Evolutionary conservation across 208 protist species (phyloP).

Genomic region (Trichomonas vaginalis): DNA sequence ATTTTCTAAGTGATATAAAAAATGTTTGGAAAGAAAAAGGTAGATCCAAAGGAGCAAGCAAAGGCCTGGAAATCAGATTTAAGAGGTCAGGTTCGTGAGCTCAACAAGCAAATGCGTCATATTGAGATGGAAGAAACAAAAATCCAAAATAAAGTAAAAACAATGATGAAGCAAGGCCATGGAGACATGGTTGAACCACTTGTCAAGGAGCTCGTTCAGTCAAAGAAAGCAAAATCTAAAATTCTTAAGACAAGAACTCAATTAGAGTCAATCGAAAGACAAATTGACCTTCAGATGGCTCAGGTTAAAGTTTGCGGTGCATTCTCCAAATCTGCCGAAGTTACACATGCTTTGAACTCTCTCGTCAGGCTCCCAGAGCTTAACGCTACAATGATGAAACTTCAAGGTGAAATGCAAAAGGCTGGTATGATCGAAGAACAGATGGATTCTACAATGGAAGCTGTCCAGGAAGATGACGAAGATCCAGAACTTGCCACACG

Average conservation of each 20-base stretch:
- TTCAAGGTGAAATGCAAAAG: constrained; percentile 1
- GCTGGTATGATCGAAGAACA: neutral
- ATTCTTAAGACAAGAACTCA: neutral
- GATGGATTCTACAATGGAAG: neutral
- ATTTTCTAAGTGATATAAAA: too few relatives aligned
- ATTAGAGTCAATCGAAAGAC: neutral
- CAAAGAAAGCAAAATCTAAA: constrained; percentile 1
- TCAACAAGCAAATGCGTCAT: neutral
- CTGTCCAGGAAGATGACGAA: neutral
- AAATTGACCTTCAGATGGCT: neutral
- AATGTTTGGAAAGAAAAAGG: neutral
- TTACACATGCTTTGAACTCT: neutral
- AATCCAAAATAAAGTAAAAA: neutral
- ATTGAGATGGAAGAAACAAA: neutral
- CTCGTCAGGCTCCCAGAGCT: neutral
- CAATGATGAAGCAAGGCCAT: neutral
- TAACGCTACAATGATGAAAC: neutral
- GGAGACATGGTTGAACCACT: neutral
- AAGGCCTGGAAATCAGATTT: neutral
- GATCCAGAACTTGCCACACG: neutral
- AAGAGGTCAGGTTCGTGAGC: neutral
- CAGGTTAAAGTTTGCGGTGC: neutral
- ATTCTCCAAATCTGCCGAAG: neutral
- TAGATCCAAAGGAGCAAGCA: neutral
- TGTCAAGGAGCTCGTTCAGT: neutral